Base-by-base conservation (phyloP, 2,329 filamentous ascomycete species). In the Penicillium sp. region DNA sequence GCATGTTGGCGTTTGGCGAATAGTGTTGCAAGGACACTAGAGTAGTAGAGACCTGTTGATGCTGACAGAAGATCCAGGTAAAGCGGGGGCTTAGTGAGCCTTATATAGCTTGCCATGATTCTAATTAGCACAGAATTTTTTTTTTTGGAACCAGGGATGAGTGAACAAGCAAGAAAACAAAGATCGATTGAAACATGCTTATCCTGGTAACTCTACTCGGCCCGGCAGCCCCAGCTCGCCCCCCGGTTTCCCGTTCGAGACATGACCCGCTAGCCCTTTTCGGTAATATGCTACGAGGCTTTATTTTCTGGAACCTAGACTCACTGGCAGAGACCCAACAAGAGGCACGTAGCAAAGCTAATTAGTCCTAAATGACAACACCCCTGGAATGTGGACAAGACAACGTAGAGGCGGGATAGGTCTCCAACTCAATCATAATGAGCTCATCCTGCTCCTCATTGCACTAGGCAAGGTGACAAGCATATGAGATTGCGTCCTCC, bases 41-140 rank as follows among this genome's bases (percentile, higher is more conserved):
- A 48, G 17, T 21, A 59, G 41, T 49, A 23, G n/a, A 41, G 26
- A 17, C 13, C 30, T 11, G 21, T 44, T 48, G 46, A 53, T 49
- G 48, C 21, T 47, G 48, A 49, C 21, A 30, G 23, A n/a, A 17
- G 13, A 30, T 31, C 29, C 49, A 19, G 13, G 58, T 49, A 31
- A 56, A 41, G 54, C 55, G 56, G 56, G 51, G 31, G 7, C 47
- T 29, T 30, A 13, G 2, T 6, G 46, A 26, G 29, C 47, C 53
- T 65, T 67, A 66, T 64, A 62, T 64, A 66, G 29, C 44, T 45
- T 7, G 45, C 23, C 60, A 64, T 62, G 38, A 7, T 49, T 21
- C 21, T n/a, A n/a, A 41, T 54, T 3, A 15, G 29, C 17, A 21
- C 55, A 19, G 13, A 26, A 19, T 41, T 7, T 35, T 26, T 5